Percentiles rank a stretch among this genome's conserved stretches.
These are phyloP conservation scores for Aspergillus carbonarius DNA, from an alignment of 2,329 filamentous ascomycete species.

Conservation along the genomic window DNA sequence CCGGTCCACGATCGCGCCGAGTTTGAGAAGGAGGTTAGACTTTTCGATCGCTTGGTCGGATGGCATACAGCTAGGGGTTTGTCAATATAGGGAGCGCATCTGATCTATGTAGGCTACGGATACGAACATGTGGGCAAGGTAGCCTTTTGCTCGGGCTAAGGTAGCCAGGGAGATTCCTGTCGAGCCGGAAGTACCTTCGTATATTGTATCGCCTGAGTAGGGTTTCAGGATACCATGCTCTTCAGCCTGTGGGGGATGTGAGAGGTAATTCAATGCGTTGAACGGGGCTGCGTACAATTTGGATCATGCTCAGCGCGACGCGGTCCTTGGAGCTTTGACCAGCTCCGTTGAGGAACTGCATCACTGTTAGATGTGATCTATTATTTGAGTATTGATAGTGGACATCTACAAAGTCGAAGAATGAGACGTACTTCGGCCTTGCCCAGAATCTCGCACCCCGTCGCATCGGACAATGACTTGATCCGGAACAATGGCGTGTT, in stretches of 20 bases:
- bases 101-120: background rate
- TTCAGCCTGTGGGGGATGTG: constrained; percentile 63
- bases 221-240: constrained; percentile 71
- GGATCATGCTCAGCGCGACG: constrained; percentile 87
- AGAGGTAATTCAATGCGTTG: background rate
- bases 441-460: constrained; percentile 83
- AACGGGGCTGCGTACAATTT: constrained; percentile 45
- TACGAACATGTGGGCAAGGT: constrained; percentile 78
- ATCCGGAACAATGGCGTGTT: constrained; percentile 88
- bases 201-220: constrained; percentile 85
- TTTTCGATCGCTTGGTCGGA: constrained; percentile 88
- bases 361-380: constrained; percentile 10
- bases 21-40: constrained; percentile 79
- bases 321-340: constrained; percentile 93
- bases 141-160: constrained; percentile 82
- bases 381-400: no score
- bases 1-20: constrained; percentile 89
- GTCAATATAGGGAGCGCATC: constrained; percentile 12
- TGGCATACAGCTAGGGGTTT: constrained; percentile 71
- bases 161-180: constrained; percentile 94
- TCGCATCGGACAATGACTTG: constrained; percentile 78
- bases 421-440: constrained; percentile 70
- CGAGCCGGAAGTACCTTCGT: constrained; percentile 94
- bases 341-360: constrained; percentile 82
- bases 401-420: background rate